phyloP scores from a whole-genome alignment of 352 stramenopile species.

The Phytopythium ostracodes region DNA sequence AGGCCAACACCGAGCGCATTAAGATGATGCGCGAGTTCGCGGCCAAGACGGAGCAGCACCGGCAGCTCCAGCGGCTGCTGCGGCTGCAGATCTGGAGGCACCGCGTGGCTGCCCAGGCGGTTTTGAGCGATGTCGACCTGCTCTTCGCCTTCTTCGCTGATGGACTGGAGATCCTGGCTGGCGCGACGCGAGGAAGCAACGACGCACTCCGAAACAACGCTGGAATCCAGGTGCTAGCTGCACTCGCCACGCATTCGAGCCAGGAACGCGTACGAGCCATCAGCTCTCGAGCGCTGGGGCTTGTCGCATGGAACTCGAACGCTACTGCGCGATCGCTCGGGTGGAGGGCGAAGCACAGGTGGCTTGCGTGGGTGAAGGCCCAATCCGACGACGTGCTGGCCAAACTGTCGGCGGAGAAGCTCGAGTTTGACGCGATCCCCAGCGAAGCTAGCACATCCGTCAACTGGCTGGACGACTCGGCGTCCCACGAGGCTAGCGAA shows the following conservation, averaged over 20 bases:
- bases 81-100: conserved; percentile 69
- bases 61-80: conserved; percentile 56
- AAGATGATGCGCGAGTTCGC: conserved; percentile 41
- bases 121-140: conserved; percentile 63
- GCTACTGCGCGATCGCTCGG: conserved; percentile 45
- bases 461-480: conserved; percentile 54
- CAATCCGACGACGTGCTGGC: conserved; percentile 33
- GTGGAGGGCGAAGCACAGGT: conserved; percentile 63
- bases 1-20: conserved; percentile 46
- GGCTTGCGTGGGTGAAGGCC: conserved; percentile 47
- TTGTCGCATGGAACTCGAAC: conserved; percentile 69
- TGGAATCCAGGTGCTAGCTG: conserved; percentile 59
- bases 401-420: conserved; percentile 17
- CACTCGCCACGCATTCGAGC: conserved; percentile 32
- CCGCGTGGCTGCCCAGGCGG: conserved; percentile 53
- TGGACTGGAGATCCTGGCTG: conserved; percentile 49
- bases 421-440: conserved; percentile 50
- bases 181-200: conserved; percentile 42
- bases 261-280: conserved; percentile 36
- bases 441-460: conserved; percentile 28
- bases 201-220: conserved; percentile 47
- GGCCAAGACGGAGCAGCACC: conserved; percentile 43
- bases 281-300: conserved; percentile 47
- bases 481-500: neutral
- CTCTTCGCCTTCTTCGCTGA: conserved; percentile 69